Evolutionary conservation across 2,329 filamentous ascomycete species (phyloP).

Genomic region (Colletotrichum siamense): DNA sequence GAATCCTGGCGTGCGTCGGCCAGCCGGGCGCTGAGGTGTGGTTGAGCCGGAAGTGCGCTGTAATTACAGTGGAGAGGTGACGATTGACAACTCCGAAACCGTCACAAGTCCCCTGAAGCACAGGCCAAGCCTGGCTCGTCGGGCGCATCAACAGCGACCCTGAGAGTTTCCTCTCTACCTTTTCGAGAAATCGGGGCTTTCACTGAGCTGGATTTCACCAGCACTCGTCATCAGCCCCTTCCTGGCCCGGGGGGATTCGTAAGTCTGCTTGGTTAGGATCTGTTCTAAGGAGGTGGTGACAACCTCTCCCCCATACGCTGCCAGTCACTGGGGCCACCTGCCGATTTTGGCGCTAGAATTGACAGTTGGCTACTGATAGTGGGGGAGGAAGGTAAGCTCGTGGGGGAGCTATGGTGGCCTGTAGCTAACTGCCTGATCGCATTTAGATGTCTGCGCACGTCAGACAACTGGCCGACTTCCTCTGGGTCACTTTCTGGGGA

Average conservation of each 20-base stretch:
- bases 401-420: no score
- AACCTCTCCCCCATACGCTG: background rate
- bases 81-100: background rate
- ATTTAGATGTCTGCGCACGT: background rate
- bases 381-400: background rate
- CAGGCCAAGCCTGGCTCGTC: background rate
- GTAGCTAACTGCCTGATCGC: no score
- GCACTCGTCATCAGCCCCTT: no score
- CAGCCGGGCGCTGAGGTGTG: background rate
- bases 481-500: background rate
- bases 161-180: no score
- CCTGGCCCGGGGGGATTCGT: no score
- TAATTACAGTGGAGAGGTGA: background rate
- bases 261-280: no score
- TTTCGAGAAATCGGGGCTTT: no score
- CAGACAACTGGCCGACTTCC: background rate
- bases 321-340: background rate
- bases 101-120: background rate
- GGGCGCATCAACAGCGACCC: no score
- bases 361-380: background rate
- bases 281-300: no score
- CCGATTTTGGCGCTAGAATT: background rate
- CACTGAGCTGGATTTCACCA: no score
- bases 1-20: background rate
- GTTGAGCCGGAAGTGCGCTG: background rate